Conservation (phyloP, 805 yeast genomes). For the Metschnikowia matae region DNA sequence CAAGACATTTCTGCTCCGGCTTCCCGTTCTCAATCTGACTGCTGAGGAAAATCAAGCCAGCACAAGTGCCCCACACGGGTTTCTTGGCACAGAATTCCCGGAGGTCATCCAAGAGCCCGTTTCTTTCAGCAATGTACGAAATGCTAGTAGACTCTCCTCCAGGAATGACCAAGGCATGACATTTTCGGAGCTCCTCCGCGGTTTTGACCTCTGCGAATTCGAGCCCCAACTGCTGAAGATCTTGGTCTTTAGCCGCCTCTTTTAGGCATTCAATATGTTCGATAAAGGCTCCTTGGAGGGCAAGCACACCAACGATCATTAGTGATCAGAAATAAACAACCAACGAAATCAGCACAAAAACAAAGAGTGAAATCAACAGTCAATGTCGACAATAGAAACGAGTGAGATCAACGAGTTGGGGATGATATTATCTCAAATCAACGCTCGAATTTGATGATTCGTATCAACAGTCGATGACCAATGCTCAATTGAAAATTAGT, state of each 20-base stretch:
- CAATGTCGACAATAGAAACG: neutral
- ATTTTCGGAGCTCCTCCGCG: slow-evolving; percentile 41
- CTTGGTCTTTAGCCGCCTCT: slow-evolving; percentile 8
- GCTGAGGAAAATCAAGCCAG: slow-evolving; percentile 70
- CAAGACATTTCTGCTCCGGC: slow-evolving; percentile 52
- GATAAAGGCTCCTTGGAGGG: slow-evolving; percentile 74
- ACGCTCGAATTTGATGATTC: neutral
- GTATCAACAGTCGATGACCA: neutral
- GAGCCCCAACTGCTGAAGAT: slow-evolving; percentile 21
- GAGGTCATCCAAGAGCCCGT: slow-evolving; percentile 53
- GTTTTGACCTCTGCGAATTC: slow-evolving; percentile 49
- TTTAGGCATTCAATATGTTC: slow-evolving; percentile 51
- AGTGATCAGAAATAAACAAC: neutral
- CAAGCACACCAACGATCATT: slow-evolving; percentile 57
- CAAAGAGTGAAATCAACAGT: neutral
- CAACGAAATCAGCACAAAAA: neutral
- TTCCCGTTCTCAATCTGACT: slow-evolving; percentile 49
- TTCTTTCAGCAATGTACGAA: slow-evolving; percentile 65
- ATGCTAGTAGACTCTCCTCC: slow-evolving; percentile 72
- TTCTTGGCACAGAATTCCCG: slow-evolving; percentile 44
- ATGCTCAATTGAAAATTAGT: neutral
- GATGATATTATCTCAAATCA: too few relatives aligned
- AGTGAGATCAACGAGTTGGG: too few relatives aligned
- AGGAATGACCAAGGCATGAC: slow-evolving; percentile 65
- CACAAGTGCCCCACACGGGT: slow-evolving; percentile 85